Conservation (phyloP, 2,329 filamentous ascomycete species). For the Fusarium sp. region DNA sequence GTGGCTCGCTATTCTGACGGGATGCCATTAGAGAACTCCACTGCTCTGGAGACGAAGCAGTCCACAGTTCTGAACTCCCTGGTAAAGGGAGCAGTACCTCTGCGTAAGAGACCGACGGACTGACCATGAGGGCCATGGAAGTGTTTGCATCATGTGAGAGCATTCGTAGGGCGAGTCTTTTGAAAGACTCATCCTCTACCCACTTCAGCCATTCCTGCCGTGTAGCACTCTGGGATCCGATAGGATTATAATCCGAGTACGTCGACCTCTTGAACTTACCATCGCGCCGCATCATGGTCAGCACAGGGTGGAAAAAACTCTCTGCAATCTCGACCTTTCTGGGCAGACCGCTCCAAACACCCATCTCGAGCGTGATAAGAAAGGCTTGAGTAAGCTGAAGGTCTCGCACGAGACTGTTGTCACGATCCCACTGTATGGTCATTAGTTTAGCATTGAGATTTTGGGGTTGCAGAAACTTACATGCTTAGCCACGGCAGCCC, state of each 20-base stretch:
- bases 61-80: slow-evolving; percentile 42
- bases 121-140: slow-evolving; percentile 48
- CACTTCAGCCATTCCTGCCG: slow-evolving; percentile 47
- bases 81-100: slow-evolving; percentile 48
- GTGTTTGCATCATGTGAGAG: slow-evolving; percentile 49
- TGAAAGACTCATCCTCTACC: slow-evolving; percentile 50
- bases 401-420: slow-evolving; percentile 51
- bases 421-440: slow-evolving; percentile 48
- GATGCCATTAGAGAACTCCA: slow-evolving; percentile 36
- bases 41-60: slow-evolving; percentile 42
- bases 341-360: slow-evolving; percentile 54
- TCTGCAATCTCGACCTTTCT: slow-evolving; percentile 57
- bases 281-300: slow-evolving; percentile 54
- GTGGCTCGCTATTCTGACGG: not conserved
- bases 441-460: not conserved
- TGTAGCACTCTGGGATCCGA: slow-evolving; percentile 15
- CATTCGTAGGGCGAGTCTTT: slow-evolving; percentile 48
- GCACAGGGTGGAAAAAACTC: slow-evolving; percentile 51
- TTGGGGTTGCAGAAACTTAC: not conserved
- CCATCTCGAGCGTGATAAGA: slow-evolving; percentile 51
- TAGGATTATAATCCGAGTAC: slow-evolving; percentile 28
- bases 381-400: slow-evolving; percentile 52
- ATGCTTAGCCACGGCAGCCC: slow-evolving; percentile 31
- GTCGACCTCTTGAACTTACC: slow-evolving; percentile 48
- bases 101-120: slow-evolving; percentile 50